Evolutionary conservation across 371 early-diverging fungal species (phyloP), one percentile per base, ranked within the genome.

Genomic region (Mortierella sp.): DNA sequence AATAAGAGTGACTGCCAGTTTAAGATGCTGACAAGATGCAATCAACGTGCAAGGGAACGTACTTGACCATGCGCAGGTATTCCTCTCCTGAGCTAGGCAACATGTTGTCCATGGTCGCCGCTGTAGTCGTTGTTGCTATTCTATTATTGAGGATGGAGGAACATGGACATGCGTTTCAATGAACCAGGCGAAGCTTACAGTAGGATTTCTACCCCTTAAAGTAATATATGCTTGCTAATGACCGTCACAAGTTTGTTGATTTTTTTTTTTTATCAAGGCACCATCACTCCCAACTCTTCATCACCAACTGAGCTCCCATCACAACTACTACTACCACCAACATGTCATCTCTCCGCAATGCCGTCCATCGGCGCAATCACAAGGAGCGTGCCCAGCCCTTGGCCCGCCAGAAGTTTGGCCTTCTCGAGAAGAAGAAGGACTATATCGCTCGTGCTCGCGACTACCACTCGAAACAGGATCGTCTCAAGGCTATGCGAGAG

Each of bases 341-440:
- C 62, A 92, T 91, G 85, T 90, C 93, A 8, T 90, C 90, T 57
- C 83, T 94, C 61, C 90, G 95, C 65, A 98, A 97, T 75, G 93
- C 93, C 52, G 93, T 93, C 37, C 96, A 94, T 26, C 88, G 95
- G 75, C 94, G 97, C 65, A 94, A 95, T 70, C 97, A 98, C 87
- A 91, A 90, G 84, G 99, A 98, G 88, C 94, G 99, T 70, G 87
- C 94, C 1, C 98, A 97, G 86, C 88, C 92, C 2, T 75, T 88
- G 8, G 84, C 89, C 28, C 91, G 98, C 58, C 88, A 88, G 70
- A 88, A 84, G 73, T 87, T 89, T 32, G 99, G 98, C 8, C 86
- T 97, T 18, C 90, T 98, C 35, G 99, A 98, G 78, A 98, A 98
- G 90, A 93, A 98, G 81, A 98, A 98, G 86, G 99, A 98, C 86